Percentiles rank a stretch among this genome's conserved stretches.
These are phyloP conservation scores for Globisporangium irregulare DNA, from an alignment of 352 stramenopile genomes.

Conservation along the genomic window DNA sequence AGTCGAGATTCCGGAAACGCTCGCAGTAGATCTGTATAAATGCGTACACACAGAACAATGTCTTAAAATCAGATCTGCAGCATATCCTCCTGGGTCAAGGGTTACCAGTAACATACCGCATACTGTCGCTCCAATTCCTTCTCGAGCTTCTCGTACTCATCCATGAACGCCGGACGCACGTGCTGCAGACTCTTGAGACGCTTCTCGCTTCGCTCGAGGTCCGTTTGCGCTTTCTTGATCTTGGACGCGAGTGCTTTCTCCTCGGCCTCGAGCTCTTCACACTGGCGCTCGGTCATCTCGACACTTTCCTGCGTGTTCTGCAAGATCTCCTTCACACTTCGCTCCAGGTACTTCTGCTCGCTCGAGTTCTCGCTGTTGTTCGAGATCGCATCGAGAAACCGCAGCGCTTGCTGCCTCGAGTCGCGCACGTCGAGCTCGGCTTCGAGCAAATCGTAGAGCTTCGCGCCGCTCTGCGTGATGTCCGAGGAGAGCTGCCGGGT, in stretches of 20 bases:
- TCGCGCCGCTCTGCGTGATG: constrained; percentile 92
- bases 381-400: constrained; percentile 90
- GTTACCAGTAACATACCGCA: constrained; percentile 46
- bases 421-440: constrained; percentile 89
- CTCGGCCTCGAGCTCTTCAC: constrained; percentile 90
- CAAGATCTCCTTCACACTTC: constrained; percentile 76
- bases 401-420: constrained; percentile 77
- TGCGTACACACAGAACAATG: not conserved
- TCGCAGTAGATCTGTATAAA: constrained; percentile 82
- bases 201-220: constrained; percentile 95
- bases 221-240: constrained; percentile 93
- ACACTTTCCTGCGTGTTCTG: constrained; percentile 81
- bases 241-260: constrained; percentile 89
- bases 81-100: not conserved
- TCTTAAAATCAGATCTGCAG: not conserved
- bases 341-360: constrained; percentile 89
- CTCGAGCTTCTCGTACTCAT: constrained; percentile 98
- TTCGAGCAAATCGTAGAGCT: constrained; percentile 91
- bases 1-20: constrained; percentile 95
- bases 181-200: constrained; percentile 90
- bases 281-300: constrained; percentile 85
- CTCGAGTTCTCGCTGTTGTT: constrained; percentile 79
- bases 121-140: constrained; percentile 95
- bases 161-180: constrained; percentile 95
- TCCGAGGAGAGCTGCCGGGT: constrained; percentile 90